Percentiles rank a stretch among this genome's conserved stretches.
phyloP scores from a whole-genome alignment of 164 flowering plant genomes.

The Umbellularia californica region DNA sequence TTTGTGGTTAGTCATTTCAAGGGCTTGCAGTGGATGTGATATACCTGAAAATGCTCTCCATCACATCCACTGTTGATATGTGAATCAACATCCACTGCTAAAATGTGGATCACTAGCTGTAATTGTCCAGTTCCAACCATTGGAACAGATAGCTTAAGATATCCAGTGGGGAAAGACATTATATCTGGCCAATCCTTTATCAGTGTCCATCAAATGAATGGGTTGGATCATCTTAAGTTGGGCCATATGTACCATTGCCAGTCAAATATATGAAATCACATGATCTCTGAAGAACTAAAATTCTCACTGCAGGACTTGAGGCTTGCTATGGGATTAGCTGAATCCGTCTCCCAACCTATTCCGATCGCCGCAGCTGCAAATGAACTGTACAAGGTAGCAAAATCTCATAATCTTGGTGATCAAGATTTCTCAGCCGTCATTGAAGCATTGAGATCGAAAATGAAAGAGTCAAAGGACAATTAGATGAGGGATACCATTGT shows the following conservation, averaged over 20 bases:
- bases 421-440: constrained; percentile 89
- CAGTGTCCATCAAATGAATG: neutral
- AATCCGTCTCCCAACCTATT: constrained; percentile 58
- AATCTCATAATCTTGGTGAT: constrained; percentile 70
- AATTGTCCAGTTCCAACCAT: neutral
- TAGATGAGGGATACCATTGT: neutral
- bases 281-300: neutral
- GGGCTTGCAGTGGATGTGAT: neutral
- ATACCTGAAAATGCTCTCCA: neutral
- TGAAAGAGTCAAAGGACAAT: constrained; percentile 14
- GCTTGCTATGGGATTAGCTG: constrained; percentile 50
- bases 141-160: neutral
- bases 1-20: neutral
- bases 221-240: neutral
- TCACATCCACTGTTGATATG: neutral
- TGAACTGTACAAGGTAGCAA: constrained; percentile 88
- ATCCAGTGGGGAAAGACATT: neutral
- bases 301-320: constrained; percentile 65
- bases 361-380: constrained; percentile 96
- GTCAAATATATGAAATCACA: neutral
- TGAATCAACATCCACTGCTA: neutral
- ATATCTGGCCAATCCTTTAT: neutral
- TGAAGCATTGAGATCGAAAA: constrained; percentile 62
- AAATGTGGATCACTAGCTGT: neutral
- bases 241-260: neutral